Base-by-base conservation (phyloP, 176 grass and related monocot genomes). In the Avena sativa region DNA sequence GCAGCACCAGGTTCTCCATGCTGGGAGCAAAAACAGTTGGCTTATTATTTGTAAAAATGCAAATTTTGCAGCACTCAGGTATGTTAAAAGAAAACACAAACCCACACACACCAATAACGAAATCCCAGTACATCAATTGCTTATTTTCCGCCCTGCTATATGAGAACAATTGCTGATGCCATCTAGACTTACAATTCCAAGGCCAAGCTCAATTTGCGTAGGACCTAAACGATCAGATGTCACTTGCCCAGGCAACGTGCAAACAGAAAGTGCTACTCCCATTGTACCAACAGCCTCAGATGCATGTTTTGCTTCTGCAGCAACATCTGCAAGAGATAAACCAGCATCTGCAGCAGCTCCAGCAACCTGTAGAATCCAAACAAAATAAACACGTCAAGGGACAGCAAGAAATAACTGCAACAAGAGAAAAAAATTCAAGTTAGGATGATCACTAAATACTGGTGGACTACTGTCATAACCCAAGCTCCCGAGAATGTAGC, bases 251-350 rank as follows among this genome's bases (percentile, higher is more conserved):
- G 97, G 97, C 66, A 99, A 89, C 74, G 97, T 96, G 87, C 97
- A 99, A 71, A 99, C 91, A 87, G 97, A 99, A 59, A 99, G 87
- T 73, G 97, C 97, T 90, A 99, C 86, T 90, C 97, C 97, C 94
- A 99, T 93, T 76, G 97, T 99, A 85, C 97, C 97, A 77, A 99
- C 89, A 85, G 89, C 64, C 91, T 96, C 97, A 76, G 97, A 91
- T 79, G 92, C 94, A 92, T 81, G 82, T 65, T 99, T 99, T 81
- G 97, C 94, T 92, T 99, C 97, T 86, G 85, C 94, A 59, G 92
- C 90, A 86, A 99, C 94, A 68, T 99, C 94, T 68, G 85, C 91
- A 90, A 99, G 97, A 53, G 92, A 92, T 78, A 97, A 86, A 83
- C 97, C 97, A 81, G 92, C 92, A 83, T 96, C 94, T 79, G 97